A percentile compares a stretch with the other conserved stretches of the same genome.
Conservation (phyloP, 208 protist species). For the Tritrichomonas foetus region DNA sequence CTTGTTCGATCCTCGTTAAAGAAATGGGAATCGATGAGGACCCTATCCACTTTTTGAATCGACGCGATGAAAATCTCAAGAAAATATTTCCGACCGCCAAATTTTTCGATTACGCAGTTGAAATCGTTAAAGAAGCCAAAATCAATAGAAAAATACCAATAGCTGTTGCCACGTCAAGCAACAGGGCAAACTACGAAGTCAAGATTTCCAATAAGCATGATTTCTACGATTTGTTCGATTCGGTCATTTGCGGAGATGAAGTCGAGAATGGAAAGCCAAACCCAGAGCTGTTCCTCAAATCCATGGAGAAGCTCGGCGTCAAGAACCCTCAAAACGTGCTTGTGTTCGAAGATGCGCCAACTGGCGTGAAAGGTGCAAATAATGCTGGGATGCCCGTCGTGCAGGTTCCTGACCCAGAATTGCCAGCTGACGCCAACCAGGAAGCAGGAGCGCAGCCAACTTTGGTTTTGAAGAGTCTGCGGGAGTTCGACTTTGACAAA, state of each 20-base stretch:
- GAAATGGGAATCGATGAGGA: not conserved
- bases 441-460: slow-evolving; percentile 6
- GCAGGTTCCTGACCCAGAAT: not conserved
- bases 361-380: not conserved
- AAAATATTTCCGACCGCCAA: not conserved
- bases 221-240: not conserved
- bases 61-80: not conserved
- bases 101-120: not conserved
- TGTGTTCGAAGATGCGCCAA: not conserved
- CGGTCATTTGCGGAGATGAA: not conserved
- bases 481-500: not conserved
- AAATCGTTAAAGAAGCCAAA: not conserved
- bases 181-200: not conserved
- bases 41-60: not conserved
- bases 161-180: not conserved
- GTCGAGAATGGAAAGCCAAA: not conserved
- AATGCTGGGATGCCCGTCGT: slow-evolving; percentile 31
- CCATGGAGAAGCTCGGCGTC: not conserved
- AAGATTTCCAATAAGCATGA: not conserved
- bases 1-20: not conserved
- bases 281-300: not conserved
- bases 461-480: not conserved
- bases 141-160: not conserved
- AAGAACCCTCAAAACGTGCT: not conserved
- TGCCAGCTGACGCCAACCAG: not conserved